phyloP scores from a whole-genome alignment of 257 asterid species.

The Gentiana dahurica region DNA sequence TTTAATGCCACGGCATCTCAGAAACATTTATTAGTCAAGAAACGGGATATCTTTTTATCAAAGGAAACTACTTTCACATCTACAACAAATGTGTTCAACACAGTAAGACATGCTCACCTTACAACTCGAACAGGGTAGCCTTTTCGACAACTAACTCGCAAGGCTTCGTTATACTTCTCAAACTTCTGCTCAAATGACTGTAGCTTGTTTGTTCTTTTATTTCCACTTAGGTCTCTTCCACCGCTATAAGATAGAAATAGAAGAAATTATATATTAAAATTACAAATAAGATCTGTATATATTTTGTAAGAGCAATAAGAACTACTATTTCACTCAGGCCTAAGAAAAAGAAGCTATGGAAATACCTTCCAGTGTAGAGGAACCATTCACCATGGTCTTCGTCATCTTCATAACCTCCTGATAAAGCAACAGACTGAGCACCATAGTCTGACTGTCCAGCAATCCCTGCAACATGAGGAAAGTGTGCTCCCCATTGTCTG shows the following conservation, averaged over 20 bases:
- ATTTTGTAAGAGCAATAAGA: too few species aligned
- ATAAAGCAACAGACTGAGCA: slow-evolving; percentile 85
- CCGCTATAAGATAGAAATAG: slow-evolving; percentile 45
- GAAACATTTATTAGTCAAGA: too few species aligned
- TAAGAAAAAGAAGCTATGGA: neutral
- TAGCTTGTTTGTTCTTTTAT: slow-evolving; percentile 67
- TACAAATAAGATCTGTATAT: neutral
- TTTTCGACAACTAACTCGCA: slow-evolving; percentile 67
- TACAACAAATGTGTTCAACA: too few species aligned
- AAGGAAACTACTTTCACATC: too few species aligned
- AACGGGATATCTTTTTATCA: too few species aligned
- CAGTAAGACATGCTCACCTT: slow-evolving; percentile 37
- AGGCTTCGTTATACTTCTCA: slow-evolving; percentile 53
- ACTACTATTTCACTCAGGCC: too few species aligned
- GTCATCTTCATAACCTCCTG: slow-evolving; percentile 89
- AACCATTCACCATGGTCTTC: slow-evolving; percentile 98
- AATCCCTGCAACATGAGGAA: slow-evolving; percentile 81
- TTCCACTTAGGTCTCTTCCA: slow-evolving; percentile 87
- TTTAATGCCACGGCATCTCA: too few species aligned
- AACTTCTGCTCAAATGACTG: slow-evolving; percentile 82
- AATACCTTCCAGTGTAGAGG: slow-evolving; percentile 89
- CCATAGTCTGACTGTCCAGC: slow-evolving; percentile 73
- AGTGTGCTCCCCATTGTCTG: slow-evolving; percentile 98
- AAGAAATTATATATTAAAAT: too few species aligned
- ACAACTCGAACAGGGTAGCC: slow-evolving; percentile 98